These are phyloP conservation scores for Diplodia scrobiculata DNA, from an alignment of 2,329 filamentous ascomycete genomes.

Conservation along the genomic window DNA sequence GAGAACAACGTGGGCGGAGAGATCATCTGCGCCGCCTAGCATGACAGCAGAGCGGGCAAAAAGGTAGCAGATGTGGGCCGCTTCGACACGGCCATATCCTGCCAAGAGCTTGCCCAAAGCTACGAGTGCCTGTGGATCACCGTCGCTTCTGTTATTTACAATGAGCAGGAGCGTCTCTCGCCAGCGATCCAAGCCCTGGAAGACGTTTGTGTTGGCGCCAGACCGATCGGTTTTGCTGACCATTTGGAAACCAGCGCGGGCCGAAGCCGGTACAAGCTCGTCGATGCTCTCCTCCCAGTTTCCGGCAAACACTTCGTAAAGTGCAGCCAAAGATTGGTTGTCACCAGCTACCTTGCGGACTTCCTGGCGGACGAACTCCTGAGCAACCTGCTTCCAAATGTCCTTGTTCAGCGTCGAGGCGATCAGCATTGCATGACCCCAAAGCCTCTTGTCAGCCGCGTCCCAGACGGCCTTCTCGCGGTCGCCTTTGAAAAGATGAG, in stretches of 20 bases:
- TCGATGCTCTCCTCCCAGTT: constrained; percentile 95
- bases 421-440: constrained; percentile 94
- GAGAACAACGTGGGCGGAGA: constrained; percentile 74
- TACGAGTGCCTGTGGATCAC: constrained; percentile 75
- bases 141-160: constrained; percentile 80
- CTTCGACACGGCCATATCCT: constrained; percentile 84
- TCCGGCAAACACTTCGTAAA: constrained; percentile 92
- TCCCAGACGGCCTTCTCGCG: constrained; percentile 91
- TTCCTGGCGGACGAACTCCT: constrained; percentile 94
- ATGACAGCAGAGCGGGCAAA: constrained; percentile 73
- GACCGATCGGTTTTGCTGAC: constrained; percentile 70
- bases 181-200: constrained; percentile 91
- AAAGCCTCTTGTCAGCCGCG: constrained; percentile 87
- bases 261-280: constrained; percentile 89
- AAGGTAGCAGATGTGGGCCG: constrained; percentile 90
- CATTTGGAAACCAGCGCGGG: constrained; percentile 87
- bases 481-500: constrained; percentile 74
- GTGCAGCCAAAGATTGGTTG: constrained; percentile 82
- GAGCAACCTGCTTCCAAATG: constrained; percentile 87
- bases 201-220: constrained; percentile 67
- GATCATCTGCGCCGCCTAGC: constrained; percentile 82
- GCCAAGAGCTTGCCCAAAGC: constrained; percentile 80
- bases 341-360: constrained; percentile 79
- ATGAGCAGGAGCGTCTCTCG: constrained; percentile 84
- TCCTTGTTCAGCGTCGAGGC: constrained; percentile 73